Base-by-base conservation (phyloP, 2,329 filamentous ascomycete genomes). In the Ascochyta fabae region DNA sequence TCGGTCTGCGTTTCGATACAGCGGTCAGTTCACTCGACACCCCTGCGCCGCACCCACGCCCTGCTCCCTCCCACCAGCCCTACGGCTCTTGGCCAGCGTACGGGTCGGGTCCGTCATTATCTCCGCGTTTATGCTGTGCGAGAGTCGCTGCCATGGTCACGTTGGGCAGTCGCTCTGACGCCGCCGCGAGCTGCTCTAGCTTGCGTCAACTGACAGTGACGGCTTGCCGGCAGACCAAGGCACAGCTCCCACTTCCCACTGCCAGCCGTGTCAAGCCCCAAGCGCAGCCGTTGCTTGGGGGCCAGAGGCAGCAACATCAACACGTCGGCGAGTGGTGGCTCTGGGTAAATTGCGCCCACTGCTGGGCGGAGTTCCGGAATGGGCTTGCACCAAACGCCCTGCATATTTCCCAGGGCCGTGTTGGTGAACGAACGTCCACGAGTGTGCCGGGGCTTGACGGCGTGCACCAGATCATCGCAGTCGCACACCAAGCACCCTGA, bases 1-100 rank as follows among this genome's bases (percentile, higher is more conserved):
- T 38, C 58, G 65, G 65, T 59, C 65, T 23, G 48, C 19, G 47
- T 51, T 68, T 67, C 50, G 59, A 56, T 53, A 54, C 63, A 66
- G 66, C 66, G 66, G 66, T 68, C 65, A 61, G 62, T 36, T 53
- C 56, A 43, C 53, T 49, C 38, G 41, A 53, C 49, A 44, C 53
- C 57, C 58, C 56, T 62, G 59, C 44, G 31, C 36, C 59, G 34
- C 55, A 43, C 49, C 47, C 39, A 38, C 23, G 40, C 50, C 19
- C 38, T 40, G 51, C 46, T 44, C 42, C 43, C 29, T 2, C 10
- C 29, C 4, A 54, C 48, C 63, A 65, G 66, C 64, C 65, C 64
- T 68, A 67, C 53, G 61, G 56, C 59, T 59, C 65, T 67, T 64
- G 62, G 54, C 54, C 54, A 45, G 48, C 47, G 27, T 38, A 16